Base-by-base conservation (phyloP, 495 filamentous ascomycete species). In the Aspergillus diversus region DNA sequence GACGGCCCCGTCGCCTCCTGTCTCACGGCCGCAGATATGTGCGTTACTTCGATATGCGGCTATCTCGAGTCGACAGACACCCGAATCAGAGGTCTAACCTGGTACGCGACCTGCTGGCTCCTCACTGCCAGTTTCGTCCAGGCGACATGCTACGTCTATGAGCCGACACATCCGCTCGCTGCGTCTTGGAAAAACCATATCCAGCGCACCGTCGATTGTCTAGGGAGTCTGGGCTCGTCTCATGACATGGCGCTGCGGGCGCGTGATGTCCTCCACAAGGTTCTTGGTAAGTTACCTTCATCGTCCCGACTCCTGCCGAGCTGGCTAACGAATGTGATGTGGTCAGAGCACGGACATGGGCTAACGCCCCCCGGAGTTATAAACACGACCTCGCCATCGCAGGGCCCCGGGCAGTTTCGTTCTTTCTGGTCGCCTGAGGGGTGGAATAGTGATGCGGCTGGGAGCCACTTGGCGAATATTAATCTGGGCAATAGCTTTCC, bases 61-160 rank as follows among this genome's bases (percentile, higher is more conserved):
- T 69, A 66, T 48, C 58, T 69, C 7, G 49, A 64, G 12, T 64
- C 61, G 0, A 69, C 57, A 0, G 67, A 69, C 42, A 64, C 57
- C 34, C 37, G 67, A 5, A 51, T 47, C 8, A 54, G 67, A 13
- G 67, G 67, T 1, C 55, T 69, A 8, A 63, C 63, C 4, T 69
- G 67, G 67, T 69, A 69, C 48, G 67, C 67, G 5, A 69, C 67
- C 4, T 69, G 61, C 55, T 69, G 67, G 67, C 55, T 69, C 37
- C 48, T 69, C 3, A 69, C 67, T 3, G 67, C 67, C 7, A 69
- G 63, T 49, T 69, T 69, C 21, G 67, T 69, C n/a, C 67, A 69
- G 58, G 64, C 63, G 1, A 69, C 61, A 1, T 70, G 67, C 46
- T 66, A 70, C 33, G 61, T 70, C 21, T 70, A 70, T 46, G 55